Percentiles rank a stretch among this genome's conserved stretches.
phyloP scores from a whole-genome alignment of 2,329 filamentous ascomycete genomes.

The Ophiostoma ips region DNA sequence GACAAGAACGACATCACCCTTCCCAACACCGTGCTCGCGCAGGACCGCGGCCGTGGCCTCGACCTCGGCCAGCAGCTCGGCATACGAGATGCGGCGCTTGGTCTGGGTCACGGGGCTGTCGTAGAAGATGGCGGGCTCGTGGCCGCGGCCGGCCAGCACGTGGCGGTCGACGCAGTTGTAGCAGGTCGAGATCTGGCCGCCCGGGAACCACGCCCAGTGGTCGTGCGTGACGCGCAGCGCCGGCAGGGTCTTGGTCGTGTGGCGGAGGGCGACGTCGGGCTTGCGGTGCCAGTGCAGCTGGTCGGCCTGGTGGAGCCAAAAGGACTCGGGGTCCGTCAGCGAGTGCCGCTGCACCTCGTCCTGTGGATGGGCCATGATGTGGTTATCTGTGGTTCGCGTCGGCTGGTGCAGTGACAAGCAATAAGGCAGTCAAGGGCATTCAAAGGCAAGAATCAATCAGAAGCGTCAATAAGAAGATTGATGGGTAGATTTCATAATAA shows the following conservation, averaged over 20 bases:
- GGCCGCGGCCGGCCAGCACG: conserved; percentile 64
- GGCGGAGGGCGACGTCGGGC: conserved; percentile 48
- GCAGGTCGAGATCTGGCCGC: conserved; percentile 76
- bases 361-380: conserved; percentile 24
- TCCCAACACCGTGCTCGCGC: conserved; percentile 65
- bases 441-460: too few relatives aligned
- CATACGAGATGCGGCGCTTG: conserved; percentile 63
- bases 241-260: conserved; percentile 45
- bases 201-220: conserved; percentile 83
- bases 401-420: too few relatives aligned
- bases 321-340: conserved; percentile 52
- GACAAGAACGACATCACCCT: conserved; percentile 75
- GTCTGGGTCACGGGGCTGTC: conserved; percentile 70
- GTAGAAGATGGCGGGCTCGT: conserved; percentile 64
- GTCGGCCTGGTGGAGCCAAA: conserved; percentile 64
- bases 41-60: conserved; percentile 71
- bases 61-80: conserved; percentile 62
- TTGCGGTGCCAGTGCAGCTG: conserved; percentile 70
- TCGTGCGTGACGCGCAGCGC: conserved; percentile 45
- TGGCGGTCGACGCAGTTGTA: conserved; percentile 89
- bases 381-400: too few relatives aligned
- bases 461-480: too few relatives aligned
- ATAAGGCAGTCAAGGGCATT: too few relatives aligned
- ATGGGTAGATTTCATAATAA: too few relatives aligned
- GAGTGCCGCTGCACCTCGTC: conserved; percentile 42